Percentiles rank a stretch among this genome's conserved stretches.
Evolutionary conservation across 2,329 filamentous ascomycete genomes (phyloP).

Genomic region (Pseudogymnoascus pannorum): DNA sequence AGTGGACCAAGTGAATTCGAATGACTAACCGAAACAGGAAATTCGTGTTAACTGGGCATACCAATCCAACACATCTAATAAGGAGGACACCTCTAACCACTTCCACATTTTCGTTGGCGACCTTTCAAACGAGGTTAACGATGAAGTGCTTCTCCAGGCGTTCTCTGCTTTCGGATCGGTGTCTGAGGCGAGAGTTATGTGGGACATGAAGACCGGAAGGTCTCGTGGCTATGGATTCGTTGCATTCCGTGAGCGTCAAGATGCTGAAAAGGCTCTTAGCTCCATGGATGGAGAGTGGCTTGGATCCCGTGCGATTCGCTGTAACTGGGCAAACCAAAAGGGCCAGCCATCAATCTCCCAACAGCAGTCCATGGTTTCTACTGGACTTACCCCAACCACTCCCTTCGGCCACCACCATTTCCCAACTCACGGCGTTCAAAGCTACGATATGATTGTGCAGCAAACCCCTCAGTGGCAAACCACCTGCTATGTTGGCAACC

Average conservation of each 20-base stretch:
- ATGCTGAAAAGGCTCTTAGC: conserved; percentile 92
- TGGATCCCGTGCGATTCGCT: conserved; percentile 93
- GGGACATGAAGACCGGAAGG: conserved; percentile 99
- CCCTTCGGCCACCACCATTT: conserved; percentile 97
- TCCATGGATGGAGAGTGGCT: conserved; percentile 99
- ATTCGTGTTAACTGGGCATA: conserved; percentile 99
- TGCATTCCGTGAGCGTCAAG: conserved; percentile 85
- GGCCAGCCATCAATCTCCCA: conserved; percentile 98
- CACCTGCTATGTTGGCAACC: conserved; percentile 93
- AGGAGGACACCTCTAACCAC: conserved; percentile 96
- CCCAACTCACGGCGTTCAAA: conserved; percentile 91
- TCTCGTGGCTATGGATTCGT: conserved; percentile 98
- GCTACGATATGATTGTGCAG: conserved; percentile 91
- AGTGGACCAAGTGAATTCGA: neutral
- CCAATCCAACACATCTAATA: conserved; percentile 87
- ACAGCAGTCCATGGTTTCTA: conserved; percentile 91
- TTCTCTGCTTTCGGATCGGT: conserved; percentile 95
- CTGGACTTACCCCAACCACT: conserved; percentile 97
- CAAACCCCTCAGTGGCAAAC: conserved; percentile 98
- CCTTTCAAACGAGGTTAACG: conserved; percentile 96
- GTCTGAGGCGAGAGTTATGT: conserved; percentile 98
- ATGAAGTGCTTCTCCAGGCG: conserved; percentile 85
- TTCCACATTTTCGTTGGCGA: conserved; percentile 99
- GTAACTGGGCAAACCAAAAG: conserved; percentile 99
- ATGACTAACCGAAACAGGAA: conserved; percentile 53